Evolutionary conservation across 768 basidiomycete genomes (phyloP).

Genomic region (Leccinum sublutescens): DNA sequence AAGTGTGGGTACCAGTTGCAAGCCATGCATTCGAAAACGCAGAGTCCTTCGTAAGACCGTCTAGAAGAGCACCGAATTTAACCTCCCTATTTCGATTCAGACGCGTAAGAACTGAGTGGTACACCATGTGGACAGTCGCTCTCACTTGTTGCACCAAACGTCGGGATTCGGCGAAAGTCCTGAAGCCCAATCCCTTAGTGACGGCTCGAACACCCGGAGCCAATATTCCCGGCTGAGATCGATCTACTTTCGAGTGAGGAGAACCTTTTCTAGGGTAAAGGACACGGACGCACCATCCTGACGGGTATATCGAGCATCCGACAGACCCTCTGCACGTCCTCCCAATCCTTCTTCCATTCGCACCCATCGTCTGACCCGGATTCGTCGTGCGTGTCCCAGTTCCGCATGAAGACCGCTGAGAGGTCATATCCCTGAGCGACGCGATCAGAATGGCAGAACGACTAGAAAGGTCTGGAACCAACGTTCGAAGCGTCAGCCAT

Average conservation of each 20-base stretch:
- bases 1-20: conserved; percentile 64
- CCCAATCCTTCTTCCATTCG: conserved; percentile 96
- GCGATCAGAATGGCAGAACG: neutral
- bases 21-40: conserved; percentile 55
- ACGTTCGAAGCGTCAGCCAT: conserved; percentile 58
- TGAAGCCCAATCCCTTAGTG: conserved; percentile 69
- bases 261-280: neutral
- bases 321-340: conserved; percentile 84
- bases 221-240: conserved; percentile 93
- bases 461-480: conserved; percentile 5
- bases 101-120: neutral
- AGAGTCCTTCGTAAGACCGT: conserved; percentile 46
- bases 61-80: conserved; percentile 84
- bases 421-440: conserved; percentile 68
- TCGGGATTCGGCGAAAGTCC: conserved; percentile 93
- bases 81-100: conserved; percentile 57
- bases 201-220: conserved; percentile 87
- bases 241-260: conserved; percentile 44
- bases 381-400: conserved; percentile 91
- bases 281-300: conserved; percentile 49
- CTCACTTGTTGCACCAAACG: conserved; percentile 83
- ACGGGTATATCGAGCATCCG: conserved; percentile 70
- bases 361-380: conserved; percentile 77
- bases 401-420: conserved; percentile 91
- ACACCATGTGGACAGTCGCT: no score